phyloP scores from a whole-genome alignment of 2,329 filamentous ascomycete species.

The Venturia nashicola region DNA sequence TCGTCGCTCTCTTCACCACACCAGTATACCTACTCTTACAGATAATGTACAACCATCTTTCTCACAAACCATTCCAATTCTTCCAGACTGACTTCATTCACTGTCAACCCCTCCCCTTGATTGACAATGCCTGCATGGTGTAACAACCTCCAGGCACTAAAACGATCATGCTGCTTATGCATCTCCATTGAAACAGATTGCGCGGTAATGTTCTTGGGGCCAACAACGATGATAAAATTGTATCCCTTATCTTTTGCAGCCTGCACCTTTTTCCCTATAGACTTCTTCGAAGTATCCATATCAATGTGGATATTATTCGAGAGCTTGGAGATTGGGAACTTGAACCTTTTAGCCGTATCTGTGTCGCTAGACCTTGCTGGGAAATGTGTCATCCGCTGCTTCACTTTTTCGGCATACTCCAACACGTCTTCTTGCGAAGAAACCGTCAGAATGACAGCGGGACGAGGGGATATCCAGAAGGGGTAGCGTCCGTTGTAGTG shows the following conservation, averaged over 20 bases:
- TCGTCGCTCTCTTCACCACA: too few relatives aligned
- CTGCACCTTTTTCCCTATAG: constrained; percentile 49
- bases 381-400: constrained; percentile 14
- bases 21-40: neutral
- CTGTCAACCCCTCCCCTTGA: neutral
- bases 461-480: constrained; percentile 77
- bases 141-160: neutral
- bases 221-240: constrained; percentile 61
- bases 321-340: neutral
- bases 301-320: constrained; percentile 10
- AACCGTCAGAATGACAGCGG: constrained; percentile 62
- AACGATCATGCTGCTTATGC: constrained; percentile 3
- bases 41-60: neutral
- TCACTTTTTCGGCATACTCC: constrained; percentile 15
- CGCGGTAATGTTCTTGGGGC: constrained; percentile 49
- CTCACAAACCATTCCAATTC: neutral
- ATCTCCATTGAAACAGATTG: constrained; percentile 37
- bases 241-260: constrained; percentile 64
- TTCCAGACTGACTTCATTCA: neutral
- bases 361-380: constrained; percentile 7
- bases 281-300: constrained; percentile 5
- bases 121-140: neutral
- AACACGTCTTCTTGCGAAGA: constrained; percentile 41
- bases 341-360: neutral
- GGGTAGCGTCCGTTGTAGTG: constrained; percentile 71